Base-by-base conservation (phyloP, 371 early-diverging fungal species). In the Lichtheimia ornata region DNA sequence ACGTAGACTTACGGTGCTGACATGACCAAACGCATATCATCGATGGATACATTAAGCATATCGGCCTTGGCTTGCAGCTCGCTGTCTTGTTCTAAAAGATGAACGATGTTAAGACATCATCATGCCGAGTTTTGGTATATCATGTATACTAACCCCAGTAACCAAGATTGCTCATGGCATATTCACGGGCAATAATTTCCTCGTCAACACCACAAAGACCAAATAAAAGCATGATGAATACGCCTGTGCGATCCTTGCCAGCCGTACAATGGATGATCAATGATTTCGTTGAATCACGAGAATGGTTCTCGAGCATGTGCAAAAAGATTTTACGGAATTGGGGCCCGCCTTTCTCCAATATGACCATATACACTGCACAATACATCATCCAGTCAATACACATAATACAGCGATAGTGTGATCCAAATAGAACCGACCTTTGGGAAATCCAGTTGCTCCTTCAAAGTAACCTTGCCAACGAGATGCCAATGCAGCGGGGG, bases 201-300 rank as follows among this genome's bases (percentile, higher is more conserved):
- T 89, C 88, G 57, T 86, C 83, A 1, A 94, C 92, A 12, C 86
- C 92, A 53, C 88, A 83, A 12, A 91, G 74, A 27, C 84, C 82
- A 42, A 91, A 77, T 35, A 94, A 60, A 52, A 95, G 65, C 72
- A 91, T 89, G 22, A 83, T 81, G 45, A 89, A 83, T 28, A 95
- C 76, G 15, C 95, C 95, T 1, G 95, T 95, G 49, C 95, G 83
- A 64, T 95, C 95, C 72, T 94, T 94, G 51, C 95, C 95, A 27
- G 92, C 92, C 13, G 92, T 89, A 73, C 95, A 94, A 66, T 94
- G 95, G 35, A 94, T 86, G 61, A 93, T 76, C 9, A 94, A 80
- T 0, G 93, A 69, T 15, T 69, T 56, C 14, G 67, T 71, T 2
- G 69, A 66, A 79, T 45, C 80, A 20, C 54, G 45, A 1, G 47